These are phyloP conservation scores for Calycina marina DNA, from an alignment of 2,329 filamentous ascomycete genomes.

Conservation along the genomic window DNA sequence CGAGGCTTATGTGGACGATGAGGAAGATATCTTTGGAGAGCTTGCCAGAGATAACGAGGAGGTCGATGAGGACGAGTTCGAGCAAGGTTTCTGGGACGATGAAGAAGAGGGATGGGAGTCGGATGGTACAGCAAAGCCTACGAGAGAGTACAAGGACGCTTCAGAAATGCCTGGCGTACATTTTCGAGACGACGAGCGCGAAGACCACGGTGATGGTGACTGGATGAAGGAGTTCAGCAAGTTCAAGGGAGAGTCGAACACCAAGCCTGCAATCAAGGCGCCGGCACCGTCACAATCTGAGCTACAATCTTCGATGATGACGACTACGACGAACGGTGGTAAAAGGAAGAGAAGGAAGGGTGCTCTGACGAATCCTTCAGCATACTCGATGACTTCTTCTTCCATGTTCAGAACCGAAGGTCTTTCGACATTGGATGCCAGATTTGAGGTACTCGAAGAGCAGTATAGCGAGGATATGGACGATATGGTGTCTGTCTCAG, in stretches of 20 bases:
- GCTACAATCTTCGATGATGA: conserved; percentile 55
- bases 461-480: conserved; percentile 53
- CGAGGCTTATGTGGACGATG: conserved; percentile 78
- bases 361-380: conserved; percentile 73
- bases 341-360: conserved; percentile 91
- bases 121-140: conserved; percentile 73
- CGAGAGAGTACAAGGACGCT: conserved; percentile 34
- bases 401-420: conserved; percentile 79
- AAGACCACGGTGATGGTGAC: conserved; percentile 54
- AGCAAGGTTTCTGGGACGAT: conserved; percentile 44
- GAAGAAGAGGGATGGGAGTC: conserved; percentile 84
- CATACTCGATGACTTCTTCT: conserved; percentile 85
- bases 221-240: conserved; percentile 91
- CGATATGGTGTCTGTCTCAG: conserved; percentile 46
- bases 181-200: conserved; percentile 35
- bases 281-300: conserved; percentile 40
- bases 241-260: conserved; percentile 73
- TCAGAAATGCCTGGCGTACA: conserved; percentile 24
- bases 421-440: conserved; percentile 67
- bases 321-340: conserved; percentile 64
- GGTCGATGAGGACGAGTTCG: conserved; percentile 67
- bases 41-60: conserved; percentile 58
- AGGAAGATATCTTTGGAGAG: conserved; percentile 69
- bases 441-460: conserved; percentile 85
- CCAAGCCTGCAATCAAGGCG: conserved; percentile 20